These are phyloP conservation scores for Cladophialophora bantiana DNA, from an alignment of 2,329 filamentous ascomycete genomes.

Conservation along the genomic window DNA sequence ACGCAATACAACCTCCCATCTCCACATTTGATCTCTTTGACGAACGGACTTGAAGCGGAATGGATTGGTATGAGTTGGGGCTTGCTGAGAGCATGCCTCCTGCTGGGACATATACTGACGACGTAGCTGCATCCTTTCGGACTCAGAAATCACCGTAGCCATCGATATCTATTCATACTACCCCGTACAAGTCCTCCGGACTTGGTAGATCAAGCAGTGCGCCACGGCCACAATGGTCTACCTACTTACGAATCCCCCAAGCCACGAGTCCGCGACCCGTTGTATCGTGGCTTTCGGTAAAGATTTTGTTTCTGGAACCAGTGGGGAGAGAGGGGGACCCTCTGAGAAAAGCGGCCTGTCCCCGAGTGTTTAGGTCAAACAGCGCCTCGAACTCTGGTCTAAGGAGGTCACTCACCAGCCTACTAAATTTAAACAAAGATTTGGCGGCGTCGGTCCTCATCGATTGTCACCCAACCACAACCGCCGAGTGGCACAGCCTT, in stretches of 20 bases:
- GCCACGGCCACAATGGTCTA: not conserved
- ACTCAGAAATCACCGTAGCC: no score
- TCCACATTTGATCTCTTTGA: constrained; percentile 3
- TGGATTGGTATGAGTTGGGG: not conserved
- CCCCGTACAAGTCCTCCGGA: not conserved
- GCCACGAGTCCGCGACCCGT: constrained; percentile 6
- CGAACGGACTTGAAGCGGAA: not conserved
- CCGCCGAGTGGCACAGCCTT: constrained; percentile 23
- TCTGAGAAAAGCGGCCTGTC: not conserved
- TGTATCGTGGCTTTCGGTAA: not conserved
- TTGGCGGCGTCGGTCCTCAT: constrained; percentile 19
- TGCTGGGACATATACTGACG: not conserved
- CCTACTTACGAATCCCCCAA: not conserved
- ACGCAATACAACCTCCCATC: not conserved
- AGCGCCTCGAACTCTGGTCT: not conserved
- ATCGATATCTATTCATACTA: no score
- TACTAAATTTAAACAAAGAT: constrained; percentile 20
- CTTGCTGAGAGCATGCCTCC: not conserved
- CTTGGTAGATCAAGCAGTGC: not conserved
- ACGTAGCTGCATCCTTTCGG: no score
- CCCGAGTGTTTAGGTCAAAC: not conserved
- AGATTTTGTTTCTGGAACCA: constrained; percentile 16
- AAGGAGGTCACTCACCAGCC: not conserved
- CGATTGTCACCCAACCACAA: constrained; percentile 28
- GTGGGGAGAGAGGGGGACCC: not conserved